These are phyloP conservation scores for Penicillium glabrum DNA, from an alignment of 2,329 filamentous ascomycete genomes.

Conservation along the genomic window DNA sequence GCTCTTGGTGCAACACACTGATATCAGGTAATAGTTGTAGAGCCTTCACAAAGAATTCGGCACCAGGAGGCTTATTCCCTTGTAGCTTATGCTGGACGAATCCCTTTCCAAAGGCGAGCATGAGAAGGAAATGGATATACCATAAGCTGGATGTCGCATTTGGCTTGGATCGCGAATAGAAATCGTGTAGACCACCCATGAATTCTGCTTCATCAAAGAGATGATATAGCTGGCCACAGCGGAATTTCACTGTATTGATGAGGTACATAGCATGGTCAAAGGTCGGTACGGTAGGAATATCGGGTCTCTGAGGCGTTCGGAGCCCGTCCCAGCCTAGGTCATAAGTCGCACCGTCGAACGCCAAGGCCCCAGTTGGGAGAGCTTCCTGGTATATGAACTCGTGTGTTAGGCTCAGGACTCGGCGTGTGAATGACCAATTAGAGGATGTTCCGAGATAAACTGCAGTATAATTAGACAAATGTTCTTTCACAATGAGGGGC, in stretches of 20 bases:
- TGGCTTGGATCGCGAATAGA: slow-evolving; percentile 39
- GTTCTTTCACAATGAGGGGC: background rate
- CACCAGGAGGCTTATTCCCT: slow-evolving; percentile 45
- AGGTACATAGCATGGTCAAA: slow-evolving; percentile 54
- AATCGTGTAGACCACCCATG: slow-evolving; percentile 44
- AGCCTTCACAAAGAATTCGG: slow-evolving; percentile 49
- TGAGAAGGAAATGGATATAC: slow-evolving; percentile 55
- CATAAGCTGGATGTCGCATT: slow-evolving; percentile 39
- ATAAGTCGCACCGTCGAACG: slow-evolving; percentile 55
- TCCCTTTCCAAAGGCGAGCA: slow-evolving; percentile 58
- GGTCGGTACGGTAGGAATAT: slow-evolving; percentile 41
- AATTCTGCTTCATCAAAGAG: slow-evolving; percentile 54
- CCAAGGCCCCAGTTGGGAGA: slow-evolving; percentile 45
- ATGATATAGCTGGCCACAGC: slow-evolving; percentile 54
- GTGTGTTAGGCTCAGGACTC: slow-evolving; percentile 22
- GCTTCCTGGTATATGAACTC: slow-evolving; percentile 21
- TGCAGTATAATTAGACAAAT: slow-evolving; percentile 20
- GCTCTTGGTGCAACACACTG: slow-evolving; percentile 42
- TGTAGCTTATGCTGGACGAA: slow-evolving; percentile 45
- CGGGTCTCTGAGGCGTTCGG: slow-evolving; percentile 32
- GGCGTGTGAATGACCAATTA: slow-evolving; percentile 24
- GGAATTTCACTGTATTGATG: slow-evolving; percentile 57
- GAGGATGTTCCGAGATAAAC: slow-evolving; percentile 25
- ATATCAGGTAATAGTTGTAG: slow-evolving; percentile 47
- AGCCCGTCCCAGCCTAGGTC: slow-evolving; percentile 53